Percentiles rank a stretch among this genome's conserved stretches.
Evolutionary conservation across 768 basidiomycete species (phyloP).

Genomic region (Phlebiopsis flavidoalba): DNA sequence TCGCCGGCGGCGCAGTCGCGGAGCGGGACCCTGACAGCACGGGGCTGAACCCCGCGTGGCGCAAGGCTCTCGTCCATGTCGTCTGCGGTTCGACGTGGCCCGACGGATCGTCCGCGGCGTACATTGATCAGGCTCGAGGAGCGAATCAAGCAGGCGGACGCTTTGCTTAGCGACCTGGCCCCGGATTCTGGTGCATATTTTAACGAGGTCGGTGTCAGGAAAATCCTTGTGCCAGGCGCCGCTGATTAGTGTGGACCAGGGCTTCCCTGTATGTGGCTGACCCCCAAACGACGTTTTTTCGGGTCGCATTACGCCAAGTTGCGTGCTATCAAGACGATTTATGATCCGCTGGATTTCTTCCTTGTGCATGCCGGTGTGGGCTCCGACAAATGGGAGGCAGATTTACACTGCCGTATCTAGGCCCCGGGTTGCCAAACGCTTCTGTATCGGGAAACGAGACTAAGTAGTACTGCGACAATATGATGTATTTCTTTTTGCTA

Average conservation of each 20-base stretch:
- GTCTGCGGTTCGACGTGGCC: slow-evolving; percentile 18
- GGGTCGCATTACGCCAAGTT: slow-evolving; percentile 38
- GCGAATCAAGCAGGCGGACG: slow-evolving; percentile 15
- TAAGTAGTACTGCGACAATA: not conserved
- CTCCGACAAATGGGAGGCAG: slow-evolving; percentile 43
- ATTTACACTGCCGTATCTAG: slow-evolving; percentile 18
- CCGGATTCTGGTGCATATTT: slow-evolving; percentile 37
- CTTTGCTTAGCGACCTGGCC: slow-evolving; percentile 27
- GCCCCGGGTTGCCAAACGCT: too few relatives aligned
- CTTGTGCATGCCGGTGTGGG: slow-evolving; percentile 43
- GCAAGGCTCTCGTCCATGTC: slow-evolving; percentile 33
- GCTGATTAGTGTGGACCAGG: slow-evolving; percentile 19
- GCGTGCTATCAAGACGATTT: slow-evolving; percentile 37
- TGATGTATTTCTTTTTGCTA: not conserved
- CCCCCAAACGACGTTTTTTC: slow-evolving; percentile 39
- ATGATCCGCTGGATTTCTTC: slow-evolving; percentile 42
- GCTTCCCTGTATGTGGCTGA: slow-evolving; percentile 38
- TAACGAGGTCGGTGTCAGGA: slow-evolving; percentile 36
- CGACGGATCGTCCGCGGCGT: slow-evolving; percentile 13
- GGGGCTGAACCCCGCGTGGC: slow-evolving; percentile 46
- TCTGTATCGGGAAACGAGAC: too few relatives aligned
- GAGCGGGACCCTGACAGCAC: slow-evolving; percentile 30
- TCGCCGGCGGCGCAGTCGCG: slow-evolving; percentile 42
- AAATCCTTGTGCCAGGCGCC: not conserved
- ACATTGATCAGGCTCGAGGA: slow-evolving; percentile 16